Conservation (phyloP, 2,329 filamentous ascomycete species). For the Colletotrichum australisinense region DNA sequence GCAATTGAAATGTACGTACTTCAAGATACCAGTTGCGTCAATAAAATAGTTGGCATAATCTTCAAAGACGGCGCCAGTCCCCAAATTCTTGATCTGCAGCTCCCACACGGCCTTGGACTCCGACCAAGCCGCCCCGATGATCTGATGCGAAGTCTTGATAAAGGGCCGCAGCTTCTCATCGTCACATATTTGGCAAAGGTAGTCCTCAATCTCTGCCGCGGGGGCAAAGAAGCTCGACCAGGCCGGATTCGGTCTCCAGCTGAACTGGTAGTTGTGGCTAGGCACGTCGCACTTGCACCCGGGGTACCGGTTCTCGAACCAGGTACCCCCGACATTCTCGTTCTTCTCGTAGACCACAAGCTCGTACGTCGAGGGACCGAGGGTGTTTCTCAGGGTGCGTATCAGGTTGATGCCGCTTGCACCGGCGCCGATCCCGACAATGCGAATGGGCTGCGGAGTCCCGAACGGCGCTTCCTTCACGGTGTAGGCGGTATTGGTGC, state of each 20-base stretch:
- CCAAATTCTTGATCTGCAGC: constrained; percentile 51
- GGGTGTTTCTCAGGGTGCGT: constrained; percentile 55
- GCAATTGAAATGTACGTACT: constrained; percentile 50
- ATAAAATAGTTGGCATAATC: constrained; percentile 61
- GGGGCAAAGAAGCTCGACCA: constrained; percentile 70
- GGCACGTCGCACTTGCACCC: constrained; percentile 68
- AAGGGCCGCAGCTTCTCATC: constrained; percentile 57
- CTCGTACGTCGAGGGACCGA: constrained; percentile 52
- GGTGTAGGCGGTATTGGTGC: constrained; percentile 21
- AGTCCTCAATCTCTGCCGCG: constrained; percentile 65
- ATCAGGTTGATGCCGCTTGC: constrained; percentile 41
- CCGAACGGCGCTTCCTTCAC: constrained; percentile 33
- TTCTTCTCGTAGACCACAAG: constrained; percentile 68
- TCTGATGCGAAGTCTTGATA: constrained; percentile 57
- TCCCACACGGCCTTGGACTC: constrained; percentile 56
- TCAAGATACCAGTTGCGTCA: constrained; percentile 63
- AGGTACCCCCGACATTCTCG: constrained; percentile 65
- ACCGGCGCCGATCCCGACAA: constrained; percentile 35
- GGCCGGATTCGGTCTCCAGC: constrained; percentile 68
- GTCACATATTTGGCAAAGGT: constrained; percentile 60
- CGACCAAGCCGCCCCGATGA: constrained; percentile 57
- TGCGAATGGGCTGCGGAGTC: constrained; percentile 29
- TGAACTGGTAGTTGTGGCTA: constrained; percentile 72
- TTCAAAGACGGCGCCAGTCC: constrained; percentile 51
- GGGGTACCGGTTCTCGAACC: constrained; percentile 69